Evolutionary conservation across 2,329 filamentous ascomycete species (phyloP).

Genomic region (Aspergillus awamori): DNA sequence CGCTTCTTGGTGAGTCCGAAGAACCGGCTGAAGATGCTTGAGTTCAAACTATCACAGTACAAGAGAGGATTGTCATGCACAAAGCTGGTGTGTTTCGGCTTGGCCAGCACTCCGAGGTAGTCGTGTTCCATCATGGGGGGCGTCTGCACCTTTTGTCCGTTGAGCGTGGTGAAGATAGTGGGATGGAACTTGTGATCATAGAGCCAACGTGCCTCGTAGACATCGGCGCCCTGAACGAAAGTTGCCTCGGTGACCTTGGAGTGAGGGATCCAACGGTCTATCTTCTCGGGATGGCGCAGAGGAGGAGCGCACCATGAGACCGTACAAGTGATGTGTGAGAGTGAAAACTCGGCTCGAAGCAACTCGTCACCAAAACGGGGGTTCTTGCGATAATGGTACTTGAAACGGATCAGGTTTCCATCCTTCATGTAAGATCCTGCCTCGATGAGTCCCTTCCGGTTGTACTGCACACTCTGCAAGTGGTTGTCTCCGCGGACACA

Average conservation of each 20-base stretch:
- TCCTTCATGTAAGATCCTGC: slow-evolving; percentile 58
- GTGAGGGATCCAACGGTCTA: slow-evolving; percentile 59
- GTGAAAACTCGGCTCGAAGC: slow-evolving; percentile 58
- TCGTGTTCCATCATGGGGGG: slow-evolving; percentile 59
- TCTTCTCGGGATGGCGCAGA: slow-evolving; percentile 52
- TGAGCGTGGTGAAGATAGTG: slow-evolving; percentile 52
- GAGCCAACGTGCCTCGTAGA: slow-evolving; percentile 55
- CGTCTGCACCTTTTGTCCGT: slow-evolving; percentile 54
- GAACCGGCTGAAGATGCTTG: slow-evolving; percentile 36
- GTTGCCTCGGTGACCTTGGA: slow-evolving; percentile 58
- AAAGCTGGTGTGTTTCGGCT: slow-evolving; percentile 48
- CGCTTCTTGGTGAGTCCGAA: slow-evolving; percentile 40
- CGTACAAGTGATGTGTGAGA: slow-evolving; percentile 57
- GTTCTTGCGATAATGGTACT: slow-evolving; percentile 58
- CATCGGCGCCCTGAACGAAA: slow-evolving; percentile 56
- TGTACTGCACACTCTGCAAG: slow-evolving; percentile 55
- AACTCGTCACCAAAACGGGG: slow-evolving; percentile 58
- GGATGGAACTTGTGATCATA: slow-evolving; percentile 56
- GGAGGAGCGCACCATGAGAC: slow-evolving; percentile 59
- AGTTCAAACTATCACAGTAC: slow-evolving; percentile 46
- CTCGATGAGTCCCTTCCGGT: slow-evolving; percentile 56
- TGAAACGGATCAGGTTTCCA: slow-evolving; percentile 56
- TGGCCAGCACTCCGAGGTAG: slow-evolving; percentile 47
- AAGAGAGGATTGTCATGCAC: slow-evolving; percentile 57
- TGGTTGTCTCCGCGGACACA: slow-evolving; percentile 52